Percentiles rank a stretch among this genome's conserved stretches.
Conservation (phyloP, 2,329 filamentous ascomycete genomes). For the Ophiocordyceps sinensis region DNA sequence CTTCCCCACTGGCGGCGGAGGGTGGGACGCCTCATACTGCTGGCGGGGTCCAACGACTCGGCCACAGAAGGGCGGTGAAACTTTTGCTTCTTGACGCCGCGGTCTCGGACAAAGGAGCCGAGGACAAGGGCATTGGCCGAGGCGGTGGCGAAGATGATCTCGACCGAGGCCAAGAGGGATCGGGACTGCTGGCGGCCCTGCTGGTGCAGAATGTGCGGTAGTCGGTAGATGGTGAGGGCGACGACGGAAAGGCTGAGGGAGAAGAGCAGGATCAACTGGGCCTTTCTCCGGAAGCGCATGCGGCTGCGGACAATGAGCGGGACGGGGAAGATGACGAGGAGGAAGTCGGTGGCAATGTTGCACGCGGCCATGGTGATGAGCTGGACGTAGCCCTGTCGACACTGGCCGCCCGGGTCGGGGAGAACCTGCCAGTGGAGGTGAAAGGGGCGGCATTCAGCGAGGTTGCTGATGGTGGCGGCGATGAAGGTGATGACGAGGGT, state of each 20-base stretch:
- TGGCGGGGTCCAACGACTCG: conserved; percentile 43
- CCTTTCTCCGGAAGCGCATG: conserved; percentile 64
- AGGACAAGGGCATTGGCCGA: conserved; percentile 83
- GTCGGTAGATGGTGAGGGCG: conserved; percentile 62
- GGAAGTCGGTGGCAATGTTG: conserved; percentile 77
- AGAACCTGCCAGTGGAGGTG: conserved; percentile 63
- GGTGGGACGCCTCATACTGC: conserved; percentile 28
- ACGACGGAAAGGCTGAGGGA: conserved; percentile 72
- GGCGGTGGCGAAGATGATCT: conserved; percentile 75
- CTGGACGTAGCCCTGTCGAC: conserved; percentile 76
- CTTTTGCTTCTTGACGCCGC: conserved; percentile 78
- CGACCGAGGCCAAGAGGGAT: conserved; percentile 76
- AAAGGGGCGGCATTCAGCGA: conserved; percentile 72
- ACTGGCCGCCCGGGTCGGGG: conserved; percentile 76
- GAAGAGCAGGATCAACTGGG: conserved; percentile 69
- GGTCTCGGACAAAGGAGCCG: conserved; percentile 82
- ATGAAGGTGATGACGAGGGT: conserved; percentile 68
- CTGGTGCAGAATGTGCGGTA: conserved; percentile 60
- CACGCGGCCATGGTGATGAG: conserved; percentile 80
- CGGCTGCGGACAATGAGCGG: conserved; percentile 70
- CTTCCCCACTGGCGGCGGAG: conserved; percentile 64
- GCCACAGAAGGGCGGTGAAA: conserved; percentile 53
- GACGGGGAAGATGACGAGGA: conserved; percentile 79
- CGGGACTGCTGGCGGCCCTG: conserved; percentile 72
- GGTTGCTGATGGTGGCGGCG: conserved; percentile 64